A percentile compares a stretch with the other conserved stretches of the same genome.
phyloP scores from a whole-genome alignment of 306 rosid genomes.

The Fragaria iinumae region DNA sequence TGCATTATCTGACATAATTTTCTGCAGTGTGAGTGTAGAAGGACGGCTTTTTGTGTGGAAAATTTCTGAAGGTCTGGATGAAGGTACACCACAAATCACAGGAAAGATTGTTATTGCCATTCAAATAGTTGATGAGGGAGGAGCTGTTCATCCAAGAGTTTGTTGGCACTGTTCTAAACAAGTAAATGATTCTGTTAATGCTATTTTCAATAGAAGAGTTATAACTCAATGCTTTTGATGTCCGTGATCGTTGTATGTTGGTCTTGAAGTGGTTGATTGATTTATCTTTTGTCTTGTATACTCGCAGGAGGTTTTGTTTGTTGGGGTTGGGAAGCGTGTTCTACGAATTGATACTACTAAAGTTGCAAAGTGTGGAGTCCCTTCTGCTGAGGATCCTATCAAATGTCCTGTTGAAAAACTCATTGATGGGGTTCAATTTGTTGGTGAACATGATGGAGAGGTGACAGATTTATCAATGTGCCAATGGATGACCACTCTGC shows the following conservation, averaged over 20 bases:
- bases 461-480: slow-evolving; percentile 98
- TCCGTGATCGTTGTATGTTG: neutral
- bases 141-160: slow-evolving; percentile 76
- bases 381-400: slow-evolving; percentile 72
- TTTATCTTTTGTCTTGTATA: neutral
- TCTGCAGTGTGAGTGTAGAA: slow-evolving; percentile 81
- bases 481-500: slow-evolving; percentile 94
- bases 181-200: slow-evolving; percentile 39
- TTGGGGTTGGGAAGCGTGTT: too few relatives aligned
- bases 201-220: neutral
- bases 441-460: slow-evolving; percentile 91
- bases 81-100: slow-evolving; percentile 76
- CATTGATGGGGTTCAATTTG: slow-evolving; percentile 87
- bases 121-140: slow-evolving; percentile 75
- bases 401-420: slow-evolving; percentile 80
- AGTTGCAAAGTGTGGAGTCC: slow-evolving; percentile 69
- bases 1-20: slow-evolving; percentile 29
- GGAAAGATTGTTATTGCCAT: slow-evolving; percentile 73
- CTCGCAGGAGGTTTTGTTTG: too few relatives aligned
- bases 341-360: slow-evolving; percentile 33
- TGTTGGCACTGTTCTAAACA: slow-evolving; percentile 99
- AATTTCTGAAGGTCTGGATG: slow-evolving; percentile 94
- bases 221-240: neutral
- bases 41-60: slow-evolving; percentile 92
- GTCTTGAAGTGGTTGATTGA: slow-evolving; percentile 11